Percentiles rank a stretch among this genome's conserved stretches.
Evolutionary conservation across 192 early-diverging fungal species (phyloP).

Genomic region (Podila epigama): DNA sequence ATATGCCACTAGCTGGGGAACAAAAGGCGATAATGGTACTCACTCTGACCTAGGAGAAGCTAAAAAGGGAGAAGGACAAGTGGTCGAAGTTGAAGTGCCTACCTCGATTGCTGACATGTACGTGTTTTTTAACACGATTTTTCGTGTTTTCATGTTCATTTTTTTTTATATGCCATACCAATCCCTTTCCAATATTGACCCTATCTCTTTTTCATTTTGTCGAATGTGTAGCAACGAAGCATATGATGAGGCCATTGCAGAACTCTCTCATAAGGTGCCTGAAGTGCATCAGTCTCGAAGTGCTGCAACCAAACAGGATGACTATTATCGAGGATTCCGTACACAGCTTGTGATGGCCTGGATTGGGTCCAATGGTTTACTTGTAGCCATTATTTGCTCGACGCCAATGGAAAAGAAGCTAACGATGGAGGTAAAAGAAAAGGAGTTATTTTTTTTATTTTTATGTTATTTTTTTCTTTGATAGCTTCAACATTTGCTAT

Average conservation of each 20-base stretch:
- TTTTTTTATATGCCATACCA: background rate
- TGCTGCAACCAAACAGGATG: slow-evolving; percentile 65
- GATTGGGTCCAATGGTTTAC: slow-evolving; percentile 75
- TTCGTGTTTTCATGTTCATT: background rate
- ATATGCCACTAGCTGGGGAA: slow-evolving; percentile 69
- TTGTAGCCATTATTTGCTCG: slow-evolving; percentile 70
- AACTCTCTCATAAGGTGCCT: slow-evolving; percentile 36
- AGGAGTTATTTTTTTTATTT: background rate
- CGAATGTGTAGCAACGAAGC: slow-evolving; percentile 57
- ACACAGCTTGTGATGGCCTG: slow-evolving; percentile 77
- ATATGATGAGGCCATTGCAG: slow-evolving; percentile 55
- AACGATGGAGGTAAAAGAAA: slow-evolving; percentile 23
- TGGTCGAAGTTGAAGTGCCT: slow-evolving; percentile 58
- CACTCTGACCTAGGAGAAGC: slow-evolving; percentile 58
- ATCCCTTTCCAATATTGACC: background rate
- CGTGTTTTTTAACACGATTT: background rate
- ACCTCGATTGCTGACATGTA: slow-evolving; percentile 79
- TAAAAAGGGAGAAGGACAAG: slow-evolving; percentile 58
- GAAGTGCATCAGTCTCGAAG: slow-evolving; percentile 48
- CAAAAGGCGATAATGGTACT: slow-evolving; percentile 75
- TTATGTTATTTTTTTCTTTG: background rate
- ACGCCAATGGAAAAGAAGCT: slow-evolving; percentile 26
- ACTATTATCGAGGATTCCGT: slow-evolving; percentile 82
- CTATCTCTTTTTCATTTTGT: background rate
- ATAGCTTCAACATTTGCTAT: background rate